A percentile compares a stretch with the other conserved stretches of the same genome.
Evolutionary conservation across 192 early-diverging fungal species (phyloP).

Genomic region (Podila epicladia): DNA sequence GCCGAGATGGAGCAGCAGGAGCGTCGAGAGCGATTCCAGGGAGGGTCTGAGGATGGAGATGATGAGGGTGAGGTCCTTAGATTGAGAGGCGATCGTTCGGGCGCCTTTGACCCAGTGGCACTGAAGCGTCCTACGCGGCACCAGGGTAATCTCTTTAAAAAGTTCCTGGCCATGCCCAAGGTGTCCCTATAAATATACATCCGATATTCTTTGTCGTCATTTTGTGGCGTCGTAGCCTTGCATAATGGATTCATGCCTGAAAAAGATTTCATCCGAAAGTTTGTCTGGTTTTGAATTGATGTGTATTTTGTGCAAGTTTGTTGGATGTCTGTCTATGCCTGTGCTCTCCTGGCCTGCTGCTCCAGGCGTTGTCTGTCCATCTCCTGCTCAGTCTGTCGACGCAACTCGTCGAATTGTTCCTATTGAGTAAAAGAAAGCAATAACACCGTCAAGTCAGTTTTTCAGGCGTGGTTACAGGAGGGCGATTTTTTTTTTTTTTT

Average conservation of each 20-base stretch:
- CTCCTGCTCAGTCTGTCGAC: slow-evolving; percentile 32
- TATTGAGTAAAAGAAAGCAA: neutral
- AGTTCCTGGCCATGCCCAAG: slow-evolving; percentile 24
- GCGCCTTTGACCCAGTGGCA: slow-evolving; percentile 32
- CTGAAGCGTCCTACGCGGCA: slow-evolving; percentile 37
- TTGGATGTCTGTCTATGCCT: slow-evolving; percentile 3
- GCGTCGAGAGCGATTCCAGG: neutral
- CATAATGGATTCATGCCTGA: neutral
- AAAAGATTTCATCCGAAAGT: too few relatives aligned
- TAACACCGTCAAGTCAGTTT: neutral
- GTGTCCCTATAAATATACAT: neutral
- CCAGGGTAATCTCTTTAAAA: slow-evolving; percentile 28
- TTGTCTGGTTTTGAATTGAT: neutral
- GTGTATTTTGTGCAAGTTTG: neutral
- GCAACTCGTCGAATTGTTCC: slow-evolving; percentile 52
- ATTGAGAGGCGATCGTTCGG: neutral
- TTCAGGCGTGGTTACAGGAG: neutral
- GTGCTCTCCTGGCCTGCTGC: slow-evolving; percentile 41
- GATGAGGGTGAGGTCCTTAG: neutral
- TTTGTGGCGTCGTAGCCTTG: neutral
- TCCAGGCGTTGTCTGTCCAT: slow-evolving; percentile 48
- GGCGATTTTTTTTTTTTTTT: too few relatives aligned
- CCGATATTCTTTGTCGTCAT: neutral
- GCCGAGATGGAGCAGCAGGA: slow-evolving; percentile 34
- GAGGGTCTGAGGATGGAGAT: slow-evolving; percentile 1